Evolutionary conservation across 176 grass and related monocot genomes (phyloP), one percentile per base, ranked within the genome.

Genomic region (Aegilops speltoides): DNA sequence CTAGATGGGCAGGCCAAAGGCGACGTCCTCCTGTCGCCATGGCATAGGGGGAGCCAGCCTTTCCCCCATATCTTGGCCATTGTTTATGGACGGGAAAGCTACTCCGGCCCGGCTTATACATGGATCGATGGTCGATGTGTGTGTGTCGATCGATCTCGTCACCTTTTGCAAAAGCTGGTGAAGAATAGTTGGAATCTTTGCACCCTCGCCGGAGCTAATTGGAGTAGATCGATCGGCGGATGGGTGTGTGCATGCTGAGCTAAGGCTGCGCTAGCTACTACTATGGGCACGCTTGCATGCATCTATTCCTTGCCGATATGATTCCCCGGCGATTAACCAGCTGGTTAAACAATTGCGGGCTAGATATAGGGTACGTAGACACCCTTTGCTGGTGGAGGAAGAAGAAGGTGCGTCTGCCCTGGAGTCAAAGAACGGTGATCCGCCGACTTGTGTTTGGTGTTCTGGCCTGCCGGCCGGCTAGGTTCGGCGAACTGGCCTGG

Each of bases 141-240:
- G 40, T 74, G 16, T 50, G 8, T 48, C 23, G 71, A 73, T 32
- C 38, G 24, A 75, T 52, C 62, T 16, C 25, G 40, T 67, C n/a
- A 8, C n/a, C 90, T 73, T 89, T 91, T 75, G 74, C 57, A 20
- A 88, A 88, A 91, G 89, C 84, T 67, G 78, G 28, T 9, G 6
- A 86, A 43, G 80, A 74, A 89, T 54, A 54, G 50, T 75, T 88
- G 79, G 84, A 90, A 90, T 73, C 79, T 75, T 60, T 71, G 67
- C 76, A 56, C 82, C 67, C 38, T 84, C 31, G 34, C 69, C 60
- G 36, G 25, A 50, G 63, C 64, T 68, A 24, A 69, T 54, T 82
- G 45, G 80, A 69, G 28, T 68, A 5, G 64, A 69, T 82, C 10
- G 41, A 48, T 32, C 5, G 13, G 46, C 12, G 15, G 9, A 66